Conservation (phyloP, 2,329 filamentous ascomycete genomes). For the Cytospora paraplurivora region DNA sequence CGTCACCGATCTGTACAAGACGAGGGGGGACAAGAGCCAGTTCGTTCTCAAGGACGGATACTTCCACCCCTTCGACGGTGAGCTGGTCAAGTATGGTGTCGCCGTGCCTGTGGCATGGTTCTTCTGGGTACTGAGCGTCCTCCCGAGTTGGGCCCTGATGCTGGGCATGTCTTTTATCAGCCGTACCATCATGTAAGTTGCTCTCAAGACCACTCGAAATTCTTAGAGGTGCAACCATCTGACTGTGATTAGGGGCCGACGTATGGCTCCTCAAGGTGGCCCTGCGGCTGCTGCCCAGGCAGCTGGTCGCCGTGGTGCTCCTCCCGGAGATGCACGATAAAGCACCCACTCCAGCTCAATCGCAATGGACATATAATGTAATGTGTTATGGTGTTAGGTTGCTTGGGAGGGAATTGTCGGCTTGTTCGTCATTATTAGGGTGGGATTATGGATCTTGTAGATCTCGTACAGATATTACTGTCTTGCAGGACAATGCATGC, state of each 20-base stretch:
- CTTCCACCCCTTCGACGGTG: constrained; percentile 77
- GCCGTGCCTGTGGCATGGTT: constrained; percentile 67
- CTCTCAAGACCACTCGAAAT: not conserved
- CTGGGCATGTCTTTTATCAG: constrained; percentile 72
- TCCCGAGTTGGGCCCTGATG: constrained; percentile 80
- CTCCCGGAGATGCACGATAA: constrained; percentile 35
- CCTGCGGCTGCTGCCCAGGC: constrained; percentile 25
- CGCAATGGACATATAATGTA: constrained; percentile 13
- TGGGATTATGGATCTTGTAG: constrained; percentile 11
- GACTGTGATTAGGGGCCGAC: constrained; percentile 31
- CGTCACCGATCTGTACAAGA: constrained; percentile 60
- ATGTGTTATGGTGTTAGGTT: constrained; percentile 18
- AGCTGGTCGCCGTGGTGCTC: constrained; percentile 33
- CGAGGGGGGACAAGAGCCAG: constrained; percentile 48
- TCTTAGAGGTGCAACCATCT: constrained; percentile 29
- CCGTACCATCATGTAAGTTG: constrained; percentile 73
- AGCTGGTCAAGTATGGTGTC: constrained; percentile 62
- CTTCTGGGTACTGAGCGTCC: constrained; percentile 65
- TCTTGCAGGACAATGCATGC: constrained; percentile 13
- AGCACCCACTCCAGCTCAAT: not conserved
- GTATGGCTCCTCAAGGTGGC: not conserved
- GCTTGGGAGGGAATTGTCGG: constrained; percentile 7
- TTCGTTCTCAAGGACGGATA: constrained; percentile 58
- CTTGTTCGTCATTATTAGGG: constrained; percentile 18
- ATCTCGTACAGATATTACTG: constrained; percentile 5